A percentile compares a stretch with the other conserved stretches of the same genome.
These are phyloP conservation scores for Penicillium desertorum DNA, from an alignment of 495 filamentous ascomycete species.

Conservation along the genomic window DNA sequence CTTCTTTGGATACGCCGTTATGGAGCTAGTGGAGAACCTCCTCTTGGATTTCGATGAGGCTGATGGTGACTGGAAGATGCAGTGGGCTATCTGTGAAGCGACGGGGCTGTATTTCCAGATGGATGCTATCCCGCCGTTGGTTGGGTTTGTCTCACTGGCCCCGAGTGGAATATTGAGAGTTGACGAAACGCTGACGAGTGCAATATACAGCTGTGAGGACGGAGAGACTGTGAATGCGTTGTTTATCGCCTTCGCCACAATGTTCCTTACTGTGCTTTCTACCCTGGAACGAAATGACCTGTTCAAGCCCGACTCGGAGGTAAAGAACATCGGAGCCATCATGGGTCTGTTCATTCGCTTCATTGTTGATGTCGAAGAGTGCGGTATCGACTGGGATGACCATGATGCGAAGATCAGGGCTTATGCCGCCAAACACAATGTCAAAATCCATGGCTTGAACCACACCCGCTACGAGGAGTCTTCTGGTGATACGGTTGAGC, in stretches of 20 bases:
- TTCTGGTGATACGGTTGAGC: constrained; percentile 8
- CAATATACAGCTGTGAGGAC: constrained; percentile 27
- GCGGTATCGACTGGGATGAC: background rate
- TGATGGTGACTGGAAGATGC: constrained; percentile 30
- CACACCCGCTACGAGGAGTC: background rate
- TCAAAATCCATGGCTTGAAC: constrained; percentile 18
- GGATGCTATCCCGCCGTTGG: constrained; percentile 12
- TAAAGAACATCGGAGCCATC: constrained; percentile 36
- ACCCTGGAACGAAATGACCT: constrained; percentile 27
- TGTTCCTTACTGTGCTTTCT: constrained; percentile 34
- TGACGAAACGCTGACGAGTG: background rate
- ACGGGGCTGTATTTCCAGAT: constrained; percentile 22
- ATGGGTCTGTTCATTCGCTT: constrained; percentile 21
- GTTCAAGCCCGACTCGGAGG: constrained; percentile 30
- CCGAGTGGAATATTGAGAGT: background rate
- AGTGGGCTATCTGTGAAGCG: constrained; percentile 38
- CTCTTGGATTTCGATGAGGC: constrained; percentile 36
- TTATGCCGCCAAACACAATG: constrained; percentile 23
- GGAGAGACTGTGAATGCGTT: constrained; percentile 17
- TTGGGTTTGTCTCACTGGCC: constrained; percentile 12
- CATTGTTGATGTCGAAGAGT: background rate
- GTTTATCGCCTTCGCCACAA: constrained; percentile 22
- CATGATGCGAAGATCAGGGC: constrained; percentile 17
- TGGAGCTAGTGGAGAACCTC: constrained; percentile 45
- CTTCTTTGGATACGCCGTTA: constrained; percentile 34